Evolutionary conservation across 805 yeast genomes (phyloP).

Genomic region (Lachancea dasiensis): DNA sequence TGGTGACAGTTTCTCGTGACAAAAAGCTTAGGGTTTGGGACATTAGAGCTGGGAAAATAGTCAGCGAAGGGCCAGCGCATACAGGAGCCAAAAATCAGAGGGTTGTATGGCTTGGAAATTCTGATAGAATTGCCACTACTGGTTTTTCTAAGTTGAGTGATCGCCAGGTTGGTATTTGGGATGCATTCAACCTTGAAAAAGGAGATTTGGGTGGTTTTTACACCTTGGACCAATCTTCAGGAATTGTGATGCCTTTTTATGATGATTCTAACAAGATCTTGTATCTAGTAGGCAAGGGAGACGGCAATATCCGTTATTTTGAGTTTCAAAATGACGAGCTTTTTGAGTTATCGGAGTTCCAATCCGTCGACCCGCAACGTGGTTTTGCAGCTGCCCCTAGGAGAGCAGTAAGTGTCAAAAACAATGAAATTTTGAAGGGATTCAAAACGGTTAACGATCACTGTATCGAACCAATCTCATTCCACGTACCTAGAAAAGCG

Average conservation of each 20-base stretch:
- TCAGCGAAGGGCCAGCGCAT: slow-evolving; percentile 86
- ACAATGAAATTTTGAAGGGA: slow-evolving; percentile 76
- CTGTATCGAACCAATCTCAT: slow-evolving; percentile 83
- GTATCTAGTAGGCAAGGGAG: slow-evolving; percentile 95
- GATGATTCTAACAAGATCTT: slow-evolving; percentile 77
- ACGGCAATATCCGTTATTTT: slow-evolving; percentile 91
- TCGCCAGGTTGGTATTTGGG: slow-evolving; percentile 95
- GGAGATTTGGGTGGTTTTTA: slow-evolving; percentile 91
- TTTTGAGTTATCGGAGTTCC: slow-evolving; percentile 79
- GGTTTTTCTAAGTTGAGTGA: slow-evolving; percentile 92
- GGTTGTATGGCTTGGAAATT: slow-evolving; percentile 84
- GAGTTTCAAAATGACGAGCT: slow-evolving; percentile 84
- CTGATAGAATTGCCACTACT: slow-evolving; percentile 82
- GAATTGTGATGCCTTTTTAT: slow-evolving; percentile 85
- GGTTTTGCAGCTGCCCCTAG: slow-evolving; percentile 92
- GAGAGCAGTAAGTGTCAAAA: slow-evolving; percentile 66
- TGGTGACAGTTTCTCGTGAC: slow-evolving; percentile 90
- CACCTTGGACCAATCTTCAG: slow-evolving; percentile 83
- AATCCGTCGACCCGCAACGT: slow-evolving; percentile 89
- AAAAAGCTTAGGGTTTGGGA: slow-evolving; percentile 91
- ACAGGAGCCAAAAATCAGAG: slow-evolving; percentile 88
- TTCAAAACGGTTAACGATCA: slow-evolving; percentile 86
- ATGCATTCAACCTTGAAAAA: slow-evolving; percentile 57
- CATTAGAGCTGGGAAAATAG: slow-evolving; percentile 61
- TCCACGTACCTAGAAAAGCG: slow-evolving; percentile 88